Conservation (phyloP, 306 rosid genomes). For the Cicer pinnatifidum region DNA sequence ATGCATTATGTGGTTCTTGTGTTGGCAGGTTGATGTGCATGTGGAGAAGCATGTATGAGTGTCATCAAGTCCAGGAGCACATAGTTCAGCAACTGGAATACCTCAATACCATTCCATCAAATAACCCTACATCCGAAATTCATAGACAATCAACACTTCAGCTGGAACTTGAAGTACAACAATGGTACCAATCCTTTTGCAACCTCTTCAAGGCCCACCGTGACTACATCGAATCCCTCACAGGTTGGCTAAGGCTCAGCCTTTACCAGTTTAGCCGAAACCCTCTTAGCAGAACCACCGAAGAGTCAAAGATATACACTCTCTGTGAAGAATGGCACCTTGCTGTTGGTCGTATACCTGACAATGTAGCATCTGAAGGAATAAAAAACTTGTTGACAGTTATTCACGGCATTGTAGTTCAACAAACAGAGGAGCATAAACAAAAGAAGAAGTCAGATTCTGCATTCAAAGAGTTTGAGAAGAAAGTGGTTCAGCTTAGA, state of each 20-base stretch:
- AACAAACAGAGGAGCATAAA: constrained; percentile 82
- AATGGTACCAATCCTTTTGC: constrained; percentile 92
- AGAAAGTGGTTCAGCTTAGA: constrained; percentile 73
- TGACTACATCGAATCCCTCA: constrained; percentile 83
- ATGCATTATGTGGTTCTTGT: constrained; percentile 8
- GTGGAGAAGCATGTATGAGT: constrained; percentile 99
- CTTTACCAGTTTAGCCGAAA: constrained; percentile 76
- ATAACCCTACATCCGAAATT: constrained; percentile 83
- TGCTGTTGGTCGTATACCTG: constrained; percentile 82
- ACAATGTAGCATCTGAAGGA: constrained; percentile 89
- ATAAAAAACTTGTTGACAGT: constrained; percentile 86
- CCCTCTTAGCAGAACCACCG: constrained; percentile 58
- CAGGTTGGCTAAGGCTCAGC: constrained; percentile 91
- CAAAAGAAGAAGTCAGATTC: constrained; percentile 79
- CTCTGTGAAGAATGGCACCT: constrained; percentile 93
- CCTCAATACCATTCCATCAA: constrained; percentile 77
- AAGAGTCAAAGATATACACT: constrained; percentile 75
- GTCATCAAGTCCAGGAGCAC: constrained; percentile 96
- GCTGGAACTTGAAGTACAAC: constrained; percentile 89
- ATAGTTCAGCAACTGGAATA: constrained; percentile 94
- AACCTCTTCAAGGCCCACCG: constrained; percentile 77
- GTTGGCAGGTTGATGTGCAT: constrained; percentile 84
- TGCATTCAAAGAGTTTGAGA: constrained; percentile 78
- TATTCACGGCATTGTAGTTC: constrained; percentile 83
- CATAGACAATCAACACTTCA: constrained; percentile 88